These are phyloP conservation scores for Suhomyces yuchorum DNA, from an alignment of 1,139 yeast species.

Conservation along the genomic window DNA sequence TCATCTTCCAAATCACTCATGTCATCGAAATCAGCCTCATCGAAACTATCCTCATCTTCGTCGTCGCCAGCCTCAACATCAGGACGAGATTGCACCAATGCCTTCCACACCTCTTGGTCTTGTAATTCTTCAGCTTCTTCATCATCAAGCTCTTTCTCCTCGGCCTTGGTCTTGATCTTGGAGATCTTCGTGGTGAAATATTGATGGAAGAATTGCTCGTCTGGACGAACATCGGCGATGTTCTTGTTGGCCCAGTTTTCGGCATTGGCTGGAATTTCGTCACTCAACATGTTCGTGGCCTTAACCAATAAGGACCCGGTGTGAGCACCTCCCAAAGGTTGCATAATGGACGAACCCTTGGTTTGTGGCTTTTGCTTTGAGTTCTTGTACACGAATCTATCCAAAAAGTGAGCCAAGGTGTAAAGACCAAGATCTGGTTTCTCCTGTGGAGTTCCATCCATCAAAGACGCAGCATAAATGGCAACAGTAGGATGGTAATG, in stretches of 20 bases:
- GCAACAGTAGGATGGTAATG: conserved; percentile 95
- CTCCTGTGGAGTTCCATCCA: conserved; percentile 46
- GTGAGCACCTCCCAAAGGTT: conserved; percentile 90
- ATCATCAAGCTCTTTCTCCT: conserved; percentile 22
- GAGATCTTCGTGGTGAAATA: conserved; percentile 71
- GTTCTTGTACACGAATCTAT: conserved; percentile 91
- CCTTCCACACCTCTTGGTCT: conserved; percentile 88
- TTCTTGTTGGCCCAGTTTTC: conserved; percentile 78
- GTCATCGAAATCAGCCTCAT: conserved; percentile 48
- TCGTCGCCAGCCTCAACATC: conserved; percentile 65
- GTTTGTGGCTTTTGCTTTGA: conserved; percentile 73
- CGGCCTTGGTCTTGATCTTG: conserved; percentile 41
- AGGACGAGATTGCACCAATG: conserved; percentile 81
- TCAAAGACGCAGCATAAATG: conserved; percentile 70
- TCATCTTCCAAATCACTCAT: conserved; percentile 28
- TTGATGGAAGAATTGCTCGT: conserved; percentile 86
- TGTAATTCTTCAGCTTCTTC: conserved; percentile 55
- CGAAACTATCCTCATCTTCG: conserved; percentile 51
- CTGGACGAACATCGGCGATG: conserved; percentile 72
- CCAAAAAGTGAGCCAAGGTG: conserved; percentile 87
- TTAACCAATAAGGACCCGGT: conserved; percentile 76
- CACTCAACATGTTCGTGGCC: conserved; percentile 52
- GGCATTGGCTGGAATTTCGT: conserved; percentile 71
- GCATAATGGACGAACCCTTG: conserved; percentile 94
- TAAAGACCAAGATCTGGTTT: conserved; percentile 91